Percentiles rank a stretch among this genome's conserved stretches.
These are phyloP conservation scores for Euryodendron excelsum DNA, from an alignment of 148 eudicot genomes.

Conservation along the genomic window DNA sequence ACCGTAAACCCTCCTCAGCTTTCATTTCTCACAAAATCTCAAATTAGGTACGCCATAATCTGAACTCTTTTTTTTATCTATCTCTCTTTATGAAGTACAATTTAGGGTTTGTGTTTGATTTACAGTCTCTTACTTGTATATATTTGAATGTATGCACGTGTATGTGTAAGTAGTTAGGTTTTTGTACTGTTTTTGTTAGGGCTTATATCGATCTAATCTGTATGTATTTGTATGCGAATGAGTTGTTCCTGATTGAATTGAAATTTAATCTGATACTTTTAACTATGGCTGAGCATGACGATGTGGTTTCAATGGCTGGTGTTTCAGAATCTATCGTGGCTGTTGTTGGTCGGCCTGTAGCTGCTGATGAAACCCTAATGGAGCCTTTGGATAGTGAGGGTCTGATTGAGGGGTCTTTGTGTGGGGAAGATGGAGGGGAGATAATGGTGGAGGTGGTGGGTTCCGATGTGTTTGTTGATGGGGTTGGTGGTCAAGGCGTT, in stretches of 20 bases:
- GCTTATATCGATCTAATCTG: constrained; percentile 4
- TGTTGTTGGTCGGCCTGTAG: constrained; percentile 10
- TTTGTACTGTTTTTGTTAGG: constrained; percentile 10
- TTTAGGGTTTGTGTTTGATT: constrained; percentile 4
- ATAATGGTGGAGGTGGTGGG: constrained; percentile 63
- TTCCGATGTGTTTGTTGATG: constrained; percentile 54
- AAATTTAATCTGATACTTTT: constrained; percentile 17
- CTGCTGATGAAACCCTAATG: constrained; percentile 20
- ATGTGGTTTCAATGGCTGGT: constrained; percentile 11
- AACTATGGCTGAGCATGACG: constrained; percentile 29
- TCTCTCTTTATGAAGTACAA: background rate
- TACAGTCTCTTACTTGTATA: background rate
- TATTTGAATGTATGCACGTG: background rate
- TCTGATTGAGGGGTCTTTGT: constrained; percentile 15
- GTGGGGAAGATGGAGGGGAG: constrained; percentile 37
- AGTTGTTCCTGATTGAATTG: constrained; percentile 6
- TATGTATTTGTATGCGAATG: background rate
- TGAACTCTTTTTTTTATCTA: background rate
- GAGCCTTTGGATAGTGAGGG: constrained; percentile 7
- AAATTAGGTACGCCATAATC: constrained; percentile 7
- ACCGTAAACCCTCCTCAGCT: too few species aligned
- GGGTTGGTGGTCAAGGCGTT: constrained; percentile 27
- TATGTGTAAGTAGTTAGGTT: background rate
- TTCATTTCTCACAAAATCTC: background rate
- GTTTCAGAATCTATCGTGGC: constrained; percentile 12